A percentile compares a stretch with the other conserved stretches of the same genome.
Conservation (phyloP, 2,329 filamentous ascomycete genomes). For the Trichoderma guizhouense region DNA sequence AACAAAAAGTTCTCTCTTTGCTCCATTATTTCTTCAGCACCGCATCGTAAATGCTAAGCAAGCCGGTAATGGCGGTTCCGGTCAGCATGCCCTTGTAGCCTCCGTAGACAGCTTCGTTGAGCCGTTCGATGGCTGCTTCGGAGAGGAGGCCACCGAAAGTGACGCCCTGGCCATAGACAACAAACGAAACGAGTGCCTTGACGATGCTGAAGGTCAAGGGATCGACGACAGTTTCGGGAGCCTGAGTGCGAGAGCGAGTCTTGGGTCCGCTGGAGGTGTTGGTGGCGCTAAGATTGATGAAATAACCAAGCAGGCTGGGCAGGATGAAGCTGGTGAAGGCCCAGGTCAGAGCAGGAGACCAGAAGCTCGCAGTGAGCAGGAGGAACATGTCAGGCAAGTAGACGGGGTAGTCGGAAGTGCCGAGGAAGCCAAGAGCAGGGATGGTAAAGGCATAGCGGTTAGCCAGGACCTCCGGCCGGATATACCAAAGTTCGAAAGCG, state of each 20-base stretch:
- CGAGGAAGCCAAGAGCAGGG: constrained; percentile 56
- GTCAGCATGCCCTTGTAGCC: constrained; percentile 68
- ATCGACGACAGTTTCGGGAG: constrained; percentile 64
- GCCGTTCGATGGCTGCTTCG: constrained; percentile 55
- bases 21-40: constrained; percentile 61
- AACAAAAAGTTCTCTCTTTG: neutral
- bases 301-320: constrained; percentile 74
- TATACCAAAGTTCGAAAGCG: constrained; percentile 64
- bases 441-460: constrained; percentile 70
- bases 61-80: constrained; percentile 63
- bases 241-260: constrained; percentile 40
- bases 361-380: constrained; percentile 74
- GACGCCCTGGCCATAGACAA: constrained; percentile 70
- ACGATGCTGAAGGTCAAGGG: constrained; percentile 86
- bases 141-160: constrained; percentile 62
- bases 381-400: constrained; percentile 77
- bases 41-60: constrained; percentile 74
- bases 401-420: constrained; percentile 58
- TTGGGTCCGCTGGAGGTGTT: constrained; percentile 39
- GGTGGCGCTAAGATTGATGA: constrained; percentile 76
- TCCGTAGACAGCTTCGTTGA: constrained; percentile 66
- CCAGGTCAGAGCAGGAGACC: constrained; percentile 79
- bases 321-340: constrained; percentile 65
- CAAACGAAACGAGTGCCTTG: constrained; percentile 77
- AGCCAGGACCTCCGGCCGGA: constrained; percentile 69